A percentile compares a stretch with the other conserved stretches of the same genome.
phyloP scores from a whole-genome alignment of 495 filamentous ascomycete species.

The Barbatosphaeria neglecta region DNA sequence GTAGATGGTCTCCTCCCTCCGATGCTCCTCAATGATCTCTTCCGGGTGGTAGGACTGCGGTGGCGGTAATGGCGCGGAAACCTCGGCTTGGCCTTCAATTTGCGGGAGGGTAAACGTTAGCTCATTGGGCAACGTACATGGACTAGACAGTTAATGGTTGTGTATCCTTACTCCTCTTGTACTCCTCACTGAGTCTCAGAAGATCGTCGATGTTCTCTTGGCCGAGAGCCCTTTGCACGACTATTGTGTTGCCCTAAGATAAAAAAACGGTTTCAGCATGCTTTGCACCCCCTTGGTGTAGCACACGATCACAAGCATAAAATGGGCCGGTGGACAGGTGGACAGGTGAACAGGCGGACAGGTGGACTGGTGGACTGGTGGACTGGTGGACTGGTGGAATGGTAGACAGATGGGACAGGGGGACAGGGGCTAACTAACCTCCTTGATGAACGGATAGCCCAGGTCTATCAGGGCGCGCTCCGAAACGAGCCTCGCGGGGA shows the following conservation, averaged over 20 bases:
- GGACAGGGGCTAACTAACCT: too few relatives aligned
- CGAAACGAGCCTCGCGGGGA: constrained; percentile 65
- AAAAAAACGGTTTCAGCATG: constrained; percentile 8
- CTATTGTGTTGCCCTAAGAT: constrained; percentile 65
- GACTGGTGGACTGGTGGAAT: too few relatives aligned
- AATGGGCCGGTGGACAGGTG: too few relatives aligned
- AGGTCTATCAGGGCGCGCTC: constrained; percentile 68
- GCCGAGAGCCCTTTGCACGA: constrained; percentile 70
- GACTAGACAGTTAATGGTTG: not conserved
- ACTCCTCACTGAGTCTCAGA: constrained; percentile 67
- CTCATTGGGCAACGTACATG: too few relatives aligned
- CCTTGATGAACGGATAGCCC: constrained; percentile 77
- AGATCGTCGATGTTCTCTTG: constrained; percentile 86
- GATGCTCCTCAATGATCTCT: constrained; percentile 26
- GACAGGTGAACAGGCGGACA: too few relatives aligned
- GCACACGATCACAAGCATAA: too few relatives aligned
- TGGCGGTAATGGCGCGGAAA: constrained; percentile 5
- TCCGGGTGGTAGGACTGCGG: constrained; percentile 21
- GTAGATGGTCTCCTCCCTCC: constrained; percentile 12
- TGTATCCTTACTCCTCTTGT: constrained; percentile 35
- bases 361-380: too few relatives aligned
- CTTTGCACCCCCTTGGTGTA: not conserved
- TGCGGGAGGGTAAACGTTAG: constrained; percentile 9
- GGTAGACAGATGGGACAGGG: too few relatives aligned
- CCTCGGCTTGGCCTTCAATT: constrained; percentile 30